A percentile compares a stretch with the other conserved stretches of the same genome.
Conservation (phyloP, 305 asterid genomes). For the Euphrasia arctica region DNA sequence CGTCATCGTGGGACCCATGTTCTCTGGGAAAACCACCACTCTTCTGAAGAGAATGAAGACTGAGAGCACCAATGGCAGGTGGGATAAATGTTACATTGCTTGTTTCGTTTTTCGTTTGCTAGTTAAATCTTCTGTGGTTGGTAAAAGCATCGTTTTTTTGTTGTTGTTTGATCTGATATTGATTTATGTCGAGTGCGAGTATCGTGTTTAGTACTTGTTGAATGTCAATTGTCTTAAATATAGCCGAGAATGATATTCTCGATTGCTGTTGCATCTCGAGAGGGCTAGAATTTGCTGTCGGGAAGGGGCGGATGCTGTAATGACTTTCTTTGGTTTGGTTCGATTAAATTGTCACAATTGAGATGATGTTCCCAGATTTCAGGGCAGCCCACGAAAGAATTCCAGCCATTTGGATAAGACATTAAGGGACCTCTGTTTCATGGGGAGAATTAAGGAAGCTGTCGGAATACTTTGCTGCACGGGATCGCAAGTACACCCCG, state of each 20-base stretch:
- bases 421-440: constrained; percentile 70
- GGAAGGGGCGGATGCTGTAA: constrained; percentile 26
- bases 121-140: background rate
- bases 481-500: constrained; percentile 51
- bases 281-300: constrained; percentile 20
- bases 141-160: constrained; percentile 8
- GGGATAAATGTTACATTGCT: constrained; percentile 16
- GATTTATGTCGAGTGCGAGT: background rate
- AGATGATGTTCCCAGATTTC: constrained; percentile 70
- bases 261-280: constrained; percentile 23
- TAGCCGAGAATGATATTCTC: background rate
- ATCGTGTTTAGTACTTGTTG: background rate
- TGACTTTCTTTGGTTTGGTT: constrained; percentile 28
- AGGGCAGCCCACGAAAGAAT: constrained; percentile 48
- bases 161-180: background rate
- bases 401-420: constrained; percentile 55
- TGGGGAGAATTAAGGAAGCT: constrained; percentile 81
- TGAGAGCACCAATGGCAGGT: constrained; percentile 82
- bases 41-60: constrained; percentile 73
- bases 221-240: background rate
- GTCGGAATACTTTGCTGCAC: constrained; percentile 69
- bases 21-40: constrained; percentile 94
- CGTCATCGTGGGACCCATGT: constrained; percentile 96
- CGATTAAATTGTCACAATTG: constrained; percentile 44
- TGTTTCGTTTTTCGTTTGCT: background rate